Percentiles rank a stretch among this genome's conserved stretches.
phyloP scores from a whole-genome alignment of 768 basidiomycete genomes.

The Jaapia argillacea region DNA sequence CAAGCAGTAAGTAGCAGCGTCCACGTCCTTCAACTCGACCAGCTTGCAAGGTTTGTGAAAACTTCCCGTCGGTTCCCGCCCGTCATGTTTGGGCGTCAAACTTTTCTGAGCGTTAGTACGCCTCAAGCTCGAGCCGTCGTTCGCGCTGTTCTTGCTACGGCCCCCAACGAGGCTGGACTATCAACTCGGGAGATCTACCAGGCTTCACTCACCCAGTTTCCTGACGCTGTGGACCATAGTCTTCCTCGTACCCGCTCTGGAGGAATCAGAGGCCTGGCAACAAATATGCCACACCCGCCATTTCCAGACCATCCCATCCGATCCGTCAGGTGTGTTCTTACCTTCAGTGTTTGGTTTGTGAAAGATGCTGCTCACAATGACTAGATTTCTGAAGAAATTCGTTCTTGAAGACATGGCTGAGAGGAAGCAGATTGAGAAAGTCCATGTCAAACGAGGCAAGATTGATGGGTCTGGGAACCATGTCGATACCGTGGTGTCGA shows the following conservation, averaged over 20 bases:
- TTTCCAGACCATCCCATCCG: conserved; percentile 9
- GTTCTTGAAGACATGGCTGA: conserved; percentile 13
- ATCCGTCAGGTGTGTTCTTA: conserved; percentile 9
- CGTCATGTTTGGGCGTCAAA: too few relatives aligned
- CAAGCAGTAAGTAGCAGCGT: too few relatives aligned
- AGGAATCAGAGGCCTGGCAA: neutral
- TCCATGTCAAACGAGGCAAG: conserved; percentile 7
- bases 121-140: conserved; percentile 7
- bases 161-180: conserved; percentile 5
- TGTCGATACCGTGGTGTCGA: too few relatives aligned
- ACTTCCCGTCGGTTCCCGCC: too few relatives aligned
- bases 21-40: too few relatives aligned
- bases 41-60: too few relatives aligned
- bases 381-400: conserved; percentile 16
- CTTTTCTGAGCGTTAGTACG: conserved; percentile 1
- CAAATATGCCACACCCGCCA: conserved; percentile 7
- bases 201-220: conserved; percentile 3
- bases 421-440: conserved; percentile 11
- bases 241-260: neutral
- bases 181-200: conserved; percentile 12
- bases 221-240: conserved; percentile 2
- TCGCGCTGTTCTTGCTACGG: conserved; percentile 3
- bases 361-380: neutral
- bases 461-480: conserved; percentile 3
- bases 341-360: neutral